Base-by-base conservation (phyloP, 371 early-diverging fungal species). In the Actinomucor elegans region DNA sequence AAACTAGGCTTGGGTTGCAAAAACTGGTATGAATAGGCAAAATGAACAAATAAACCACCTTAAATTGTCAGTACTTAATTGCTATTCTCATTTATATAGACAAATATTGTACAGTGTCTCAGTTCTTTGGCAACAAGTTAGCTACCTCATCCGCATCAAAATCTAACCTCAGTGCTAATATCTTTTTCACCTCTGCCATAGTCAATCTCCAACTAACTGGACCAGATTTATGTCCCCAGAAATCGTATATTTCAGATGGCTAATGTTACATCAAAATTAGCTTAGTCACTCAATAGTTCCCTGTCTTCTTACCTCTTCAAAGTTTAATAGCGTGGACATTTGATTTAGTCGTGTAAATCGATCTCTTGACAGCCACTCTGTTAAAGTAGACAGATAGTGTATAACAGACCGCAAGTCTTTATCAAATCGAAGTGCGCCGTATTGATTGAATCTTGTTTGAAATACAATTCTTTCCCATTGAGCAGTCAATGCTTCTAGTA, bases 391-490 rank as follows among this genome's bases (percentile, higher is more conserved):
- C 15, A 96, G 59, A 52, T 87, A 85, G 38, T 86, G 77, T 17
- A 81, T 84, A 5, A 94, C 71, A 4, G 86, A 73, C 0, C 95
- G 80, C 7, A 96, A 64, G 61, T 96, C 97, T 66, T 90, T 90
- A 66, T 96, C 97, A 61, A 96, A 92, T 4, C 90, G 75, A 18
- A 92, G 65, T 1, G 90, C 90, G 12, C 94, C 94, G 43, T 88
- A 80, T 69, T 87, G 87, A 54, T 87, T 96, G 70, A 94, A 96
- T 52, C 88, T 87, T n/a, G 86, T 88, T 62, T 81, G 85, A 15
- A 80, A 79, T n/a, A 94, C 80, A 28, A 89, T 87, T 50, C 89
- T 80, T 61, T 96, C 95, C 93, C 93, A 94, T 55, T 94, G 92
- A 27, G 73, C 72, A 1, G 84, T 79, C 26, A 93, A 62, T 14